These are phyloP conservation scores for Myxozyma mucilagina DNA, from an alignment of 805 yeast species.

Conservation along the genomic window DNA sequence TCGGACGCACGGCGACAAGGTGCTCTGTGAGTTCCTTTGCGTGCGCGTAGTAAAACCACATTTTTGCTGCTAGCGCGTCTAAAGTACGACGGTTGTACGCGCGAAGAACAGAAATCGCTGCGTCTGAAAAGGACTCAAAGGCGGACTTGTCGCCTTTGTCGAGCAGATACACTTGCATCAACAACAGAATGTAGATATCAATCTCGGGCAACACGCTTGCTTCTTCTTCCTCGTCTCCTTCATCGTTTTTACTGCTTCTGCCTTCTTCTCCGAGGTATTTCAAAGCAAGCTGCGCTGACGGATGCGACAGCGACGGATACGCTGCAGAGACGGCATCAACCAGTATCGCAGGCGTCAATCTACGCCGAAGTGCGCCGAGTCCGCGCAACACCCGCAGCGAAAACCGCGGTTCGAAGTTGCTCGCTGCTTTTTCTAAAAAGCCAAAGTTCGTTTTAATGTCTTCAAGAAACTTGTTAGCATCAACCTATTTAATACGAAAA, in stretches of 20 bases:
- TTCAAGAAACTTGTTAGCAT: slow-evolving; percentile 1
- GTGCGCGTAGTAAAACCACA: slow-evolving; percentile 88
- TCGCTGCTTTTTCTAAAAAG: slow-evolving; percentile 60
- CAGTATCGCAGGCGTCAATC: slow-evolving; percentile 57
- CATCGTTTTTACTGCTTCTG: not conserved
- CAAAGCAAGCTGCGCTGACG: slow-evolving; percentile 15
- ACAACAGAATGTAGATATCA: slow-evolving; percentile 73
- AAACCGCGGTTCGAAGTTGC: slow-evolving; percentile 80
- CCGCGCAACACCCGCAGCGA: slow-evolving; percentile 84
- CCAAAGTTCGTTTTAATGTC: slow-evolving; percentile 46
- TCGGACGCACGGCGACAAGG: slow-evolving; percentile 62
- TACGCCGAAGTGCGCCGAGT: slow-evolving; percentile 69
- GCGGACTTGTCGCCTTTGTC: slow-evolving; percentile 56
- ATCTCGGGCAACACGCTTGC: slow-evolving; percentile 68
- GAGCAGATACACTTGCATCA: slow-evolving; percentile 73
- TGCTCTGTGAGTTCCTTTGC: slow-evolving; percentile 63
- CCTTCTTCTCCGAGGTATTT: slow-evolving; percentile 16
- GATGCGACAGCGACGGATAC: slow-evolving; percentile 49
- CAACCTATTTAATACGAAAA: not conserved
- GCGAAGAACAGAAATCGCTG: slow-evolving; percentile 54
- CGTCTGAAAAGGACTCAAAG: slow-evolving; percentile 55
- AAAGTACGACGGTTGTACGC: slow-evolving; percentile 76
- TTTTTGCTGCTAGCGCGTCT: slow-evolving; percentile 83
- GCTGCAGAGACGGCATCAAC: slow-evolving; percentile 53
- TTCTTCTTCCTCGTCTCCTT: slow-evolving; percentile 4